Evolutionary conservation across 768 basidiomycete species (phyloP), one percentile per base, ranked within the genome.

Genomic region (Boletus pseudo-olivaceus): DNA sequence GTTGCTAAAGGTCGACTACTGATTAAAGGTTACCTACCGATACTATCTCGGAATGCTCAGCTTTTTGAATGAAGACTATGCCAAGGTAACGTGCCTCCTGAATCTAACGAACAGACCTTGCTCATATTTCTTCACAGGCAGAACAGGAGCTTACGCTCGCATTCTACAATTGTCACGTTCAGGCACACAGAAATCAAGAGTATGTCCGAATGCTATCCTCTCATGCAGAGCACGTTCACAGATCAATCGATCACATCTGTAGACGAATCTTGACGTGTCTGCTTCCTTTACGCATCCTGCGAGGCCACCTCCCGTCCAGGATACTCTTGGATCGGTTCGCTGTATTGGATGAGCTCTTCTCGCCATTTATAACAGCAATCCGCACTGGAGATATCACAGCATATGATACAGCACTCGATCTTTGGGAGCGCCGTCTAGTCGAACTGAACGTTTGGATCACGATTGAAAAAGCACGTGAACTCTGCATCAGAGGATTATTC

Each of bases 41-140:
- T 99, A 96, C 76, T 98, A 98, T 67, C 73, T 97, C 45, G 97
- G 96, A 58, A 91, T 98, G 85, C 78, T 98, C 56, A 87, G 84
- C 65, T 98, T 98, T 73, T 71, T 98, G 56, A 91, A 91, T 63
- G 97, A 98, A 68, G 89, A 96, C 46, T 95, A 92, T 65, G 77
- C 75, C 37, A 93, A 93, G 75, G 92, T 87, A 45, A 32, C 68
- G 58, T 35, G 44, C 12, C n/a, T 49, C 12, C 49, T 14, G 12
- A 29, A 53, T 27, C 17, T n/a, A 23, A 14, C 12, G 7, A 12
- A 29, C 37, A 1, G 27, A 9, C 27, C 39, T 44, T 32, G 40
- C 59, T 58, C n/a, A 60, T 19, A 5, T 19, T 44, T 23, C 27
- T 15, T n/a, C 20, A 19, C 40, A 93, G 90, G 83, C 93, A 42